These are phyloP conservation scores for Penicillium freii DNA, from an alignment of 2,329 filamentous ascomycete species.

Conservation along the genomic window DNA sequence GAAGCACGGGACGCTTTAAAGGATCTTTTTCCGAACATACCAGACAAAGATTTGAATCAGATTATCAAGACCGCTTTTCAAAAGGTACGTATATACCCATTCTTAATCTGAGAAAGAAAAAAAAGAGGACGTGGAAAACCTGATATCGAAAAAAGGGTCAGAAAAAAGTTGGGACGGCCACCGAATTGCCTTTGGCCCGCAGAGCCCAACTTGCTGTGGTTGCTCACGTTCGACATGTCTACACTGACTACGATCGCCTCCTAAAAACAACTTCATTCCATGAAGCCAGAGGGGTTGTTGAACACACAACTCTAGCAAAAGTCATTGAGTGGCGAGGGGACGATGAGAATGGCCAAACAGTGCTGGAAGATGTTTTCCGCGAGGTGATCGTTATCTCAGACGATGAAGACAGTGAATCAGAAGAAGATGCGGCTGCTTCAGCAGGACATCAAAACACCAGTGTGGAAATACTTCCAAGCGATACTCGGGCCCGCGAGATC, in stretches of 20 bases:
- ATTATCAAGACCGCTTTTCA: slow-evolving; percentile 62
- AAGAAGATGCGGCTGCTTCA: slow-evolving; percentile 34
- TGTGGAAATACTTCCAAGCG: slow-evolving; percentile 45
- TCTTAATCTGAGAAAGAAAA: not conserved
- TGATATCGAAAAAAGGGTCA: slow-evolving; percentile 45
- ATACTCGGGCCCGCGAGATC: slow-evolving; percentile 36
- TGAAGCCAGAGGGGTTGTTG: slow-evolving; percentile 55
- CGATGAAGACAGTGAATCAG: slow-evolving; percentile 53
- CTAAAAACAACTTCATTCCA: slow-evolving; percentile 54
- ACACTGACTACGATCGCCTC: slow-evolving; percentile 62
- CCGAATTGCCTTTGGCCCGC: slow-evolving; percentile 53
- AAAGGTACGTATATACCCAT: slow-evolving; percentile 45
- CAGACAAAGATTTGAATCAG: slow-evolving; percentile 55
- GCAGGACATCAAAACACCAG: slow-evolving; percentile 37
- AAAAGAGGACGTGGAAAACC: slow-evolving; percentile 10
- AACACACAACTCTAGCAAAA: slow-evolving; percentile 55
- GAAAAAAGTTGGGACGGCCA: slow-evolving; percentile 57
- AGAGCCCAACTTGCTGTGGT: slow-evolving; percentile 61
- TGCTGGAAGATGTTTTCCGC: slow-evolving; percentile 61
- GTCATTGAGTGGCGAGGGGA: slow-evolving; percentile 64
- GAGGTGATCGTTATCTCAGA: slow-evolving; percentile 65
- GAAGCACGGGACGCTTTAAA: slow-evolving; percentile 58
- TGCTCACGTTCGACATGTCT: slow-evolving; percentile 61
- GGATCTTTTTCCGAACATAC: slow-evolving; percentile 64
- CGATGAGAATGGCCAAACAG: slow-evolving; percentile 51